phyloP scores from a whole-genome alignment of 148 eudicot genomes.

The Chenopodium suecicum region DNA sequence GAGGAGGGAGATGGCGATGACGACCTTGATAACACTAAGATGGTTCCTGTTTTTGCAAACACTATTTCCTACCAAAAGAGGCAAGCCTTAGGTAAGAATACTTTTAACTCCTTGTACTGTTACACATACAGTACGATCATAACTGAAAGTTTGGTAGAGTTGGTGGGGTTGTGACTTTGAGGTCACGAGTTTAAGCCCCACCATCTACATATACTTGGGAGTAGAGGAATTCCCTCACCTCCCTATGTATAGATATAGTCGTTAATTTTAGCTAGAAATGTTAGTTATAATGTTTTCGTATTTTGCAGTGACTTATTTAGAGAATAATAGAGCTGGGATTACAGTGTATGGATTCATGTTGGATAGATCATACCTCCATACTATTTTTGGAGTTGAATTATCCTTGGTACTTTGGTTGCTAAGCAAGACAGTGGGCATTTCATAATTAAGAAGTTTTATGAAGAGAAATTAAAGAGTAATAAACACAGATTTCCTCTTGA shows the following conservation, averaged over 20 bases:
- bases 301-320: conserved; percentile 78
- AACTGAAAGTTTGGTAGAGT: too few species aligned
- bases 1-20: conserved; percentile 83
- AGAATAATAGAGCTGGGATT: conserved; percentile 79
- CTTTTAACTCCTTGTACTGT: too few species aligned
- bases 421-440: conserved; percentile 80
- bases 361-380: conserved; percentile 72
- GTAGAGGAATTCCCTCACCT: too few species aligned
- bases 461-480: background rate
- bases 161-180: too few species aligned
- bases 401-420: conserved; percentile 83
- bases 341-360: conserved; percentile 88
- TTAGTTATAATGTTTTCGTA: background rate
- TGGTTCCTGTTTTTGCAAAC: conserved; percentile 55
- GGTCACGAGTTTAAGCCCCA: too few species aligned
- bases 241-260: too few species aligned
- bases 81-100: conserved; percentile 69
- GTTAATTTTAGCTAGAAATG: background rate
- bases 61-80: conserved; percentile 81
- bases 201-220: too few species aligned
- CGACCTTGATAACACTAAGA: conserved; percentile 65
- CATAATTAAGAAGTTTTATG: conserved; percentile 28
- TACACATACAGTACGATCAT: too few species aligned
- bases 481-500: background rate
- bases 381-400: conserved; percentile 66